Evolutionary conservation across 2,329 filamentous ascomycete species (phyloP).

Genomic region (Laburnicola sp.): DNA sequence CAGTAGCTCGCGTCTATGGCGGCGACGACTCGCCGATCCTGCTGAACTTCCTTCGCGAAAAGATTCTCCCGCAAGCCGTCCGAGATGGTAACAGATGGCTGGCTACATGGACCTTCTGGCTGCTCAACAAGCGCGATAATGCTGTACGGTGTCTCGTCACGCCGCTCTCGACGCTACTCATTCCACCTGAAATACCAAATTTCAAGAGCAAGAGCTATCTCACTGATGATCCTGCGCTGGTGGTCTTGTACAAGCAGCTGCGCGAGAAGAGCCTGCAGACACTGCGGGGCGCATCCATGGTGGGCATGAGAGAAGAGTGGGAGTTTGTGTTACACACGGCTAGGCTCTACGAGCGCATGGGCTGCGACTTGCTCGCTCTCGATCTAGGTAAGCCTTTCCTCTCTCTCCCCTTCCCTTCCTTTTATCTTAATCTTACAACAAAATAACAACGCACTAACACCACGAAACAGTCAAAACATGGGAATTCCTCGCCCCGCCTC

Average conservation of each 20-base stretch:
- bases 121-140: constrained; percentile 79
- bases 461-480: constrained; percentile 67
- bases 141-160: constrained; percentile 82
- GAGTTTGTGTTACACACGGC: constrained; percentile 87
- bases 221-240: constrained; percentile 85
- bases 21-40: constrained; percentile 79
- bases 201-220: constrained; percentile 78
- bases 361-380: constrained; percentile 85
- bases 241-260: constrained; percentile 84
- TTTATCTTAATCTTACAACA: neutral
- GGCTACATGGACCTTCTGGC: constrained; percentile 94
- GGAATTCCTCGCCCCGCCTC: constrained; percentile 68
- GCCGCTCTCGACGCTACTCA: constrained; percentile 74
- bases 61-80: constrained; percentile 75
- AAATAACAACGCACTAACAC: constrained; percentile 12
- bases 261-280: constrained; percentile 81
- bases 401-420: neutral
- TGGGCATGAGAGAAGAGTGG: constrained; percentile 80
- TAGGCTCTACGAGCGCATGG: constrained; percentile 84
- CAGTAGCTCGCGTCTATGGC: constrained; percentile 84
- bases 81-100: constrained; percentile 89
- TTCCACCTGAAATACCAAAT: constrained; percentile 68
- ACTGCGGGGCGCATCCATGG: constrained; percentile 78
- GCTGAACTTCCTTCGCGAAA: constrained; percentile 73
- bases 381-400: constrained; percentile 65